Base-by-base conservation (phyloP, 2,329 filamentous ascomycete species). In the Alternaria sp. region DNA sequence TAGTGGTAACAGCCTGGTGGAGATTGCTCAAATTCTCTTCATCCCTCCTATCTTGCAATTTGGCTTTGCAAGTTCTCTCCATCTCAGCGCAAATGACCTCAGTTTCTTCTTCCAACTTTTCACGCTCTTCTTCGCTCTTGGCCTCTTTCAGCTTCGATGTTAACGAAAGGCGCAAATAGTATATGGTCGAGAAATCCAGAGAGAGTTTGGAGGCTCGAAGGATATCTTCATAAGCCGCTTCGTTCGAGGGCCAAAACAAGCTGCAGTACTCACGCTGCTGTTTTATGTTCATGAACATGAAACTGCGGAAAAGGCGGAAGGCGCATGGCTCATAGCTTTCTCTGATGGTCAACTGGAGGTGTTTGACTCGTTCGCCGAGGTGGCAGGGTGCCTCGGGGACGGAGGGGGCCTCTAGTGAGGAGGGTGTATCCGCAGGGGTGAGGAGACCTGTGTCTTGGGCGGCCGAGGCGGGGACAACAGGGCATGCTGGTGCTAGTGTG, bases 201-300 rank as follows among this genome's bases (percentile, higher is more conserved):
- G 38, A 43, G 22, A 53, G 36, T 6, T 34, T 16, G 39, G 51
- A 39, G 16, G 20, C 34, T 2, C 26, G 18, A 16, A 28, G 24
- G 12, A 53, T 11, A 12, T 57, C 46, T 18, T 41, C 39, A 7
- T 28, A 38, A 14, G 54, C 54, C 9, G 28, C 54, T 22, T 57
- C 46, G 38, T 57, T 51, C 5, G 46, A 51, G 6, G 38, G 46
- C 54, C 54, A 57, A 18, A 51, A 57, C 28, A 42, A 28, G 5
- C 4, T 6, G 38, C 54, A 43, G 39, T 51, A 49, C 2, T 41
- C 34, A 3, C 38, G 44, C 26, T 51, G 34, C n/a, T 24, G 12
- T 16, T 38, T 51, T 11, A 3, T 20, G 14, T 39, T 36, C 36
- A 41, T 20, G 9, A 32, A 39, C 9, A 28, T 12, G 46, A 57